phyloP scores from a whole-genome alignment of 176 grass and related monocot species.

The Carex kokanica region DNA sequence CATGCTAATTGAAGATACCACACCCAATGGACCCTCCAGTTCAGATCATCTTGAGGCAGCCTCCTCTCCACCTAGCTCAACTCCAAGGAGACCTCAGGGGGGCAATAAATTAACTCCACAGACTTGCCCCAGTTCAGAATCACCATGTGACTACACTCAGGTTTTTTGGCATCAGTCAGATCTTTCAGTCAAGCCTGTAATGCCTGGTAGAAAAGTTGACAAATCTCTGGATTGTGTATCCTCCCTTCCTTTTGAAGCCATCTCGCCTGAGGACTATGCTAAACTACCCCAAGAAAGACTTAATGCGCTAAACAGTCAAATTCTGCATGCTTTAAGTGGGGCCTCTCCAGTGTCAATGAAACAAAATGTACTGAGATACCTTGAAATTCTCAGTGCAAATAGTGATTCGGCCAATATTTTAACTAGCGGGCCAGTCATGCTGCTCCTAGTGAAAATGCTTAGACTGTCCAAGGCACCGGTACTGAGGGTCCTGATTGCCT shows the following conservation, averaged over 20 bases:
- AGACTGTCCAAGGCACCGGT: slow-evolving; percentile 66
- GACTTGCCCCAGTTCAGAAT: slow-evolving; percentile 50
- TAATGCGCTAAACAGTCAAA: slow-evolving; percentile 71
- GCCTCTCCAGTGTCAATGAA: slow-evolving; percentile 85
- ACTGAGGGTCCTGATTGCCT: slow-evolving; percentile 80
- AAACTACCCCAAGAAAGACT: slow-evolving; percentile 67
- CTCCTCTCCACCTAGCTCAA: slow-evolving; percentile 53
- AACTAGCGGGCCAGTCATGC: slow-evolving; percentile 81
- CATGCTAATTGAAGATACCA: slow-evolving; percentile 46
- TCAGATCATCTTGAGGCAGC: slow-evolving; percentile 46
- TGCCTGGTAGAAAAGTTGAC: slow-evolving; percentile 82
- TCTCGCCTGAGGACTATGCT: slow-evolving; percentile 67
- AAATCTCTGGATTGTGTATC: slow-evolving; percentile 47
- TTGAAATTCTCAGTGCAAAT: slow-evolving; percentile 84
- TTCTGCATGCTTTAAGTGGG: slow-evolving; percentile 81
- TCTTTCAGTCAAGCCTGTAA: slow-evolving; percentile 94
- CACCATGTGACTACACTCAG: slow-evolving; percentile 45
- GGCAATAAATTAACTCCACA: slow-evolving; percentile 47
- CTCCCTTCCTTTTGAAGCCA: slow-evolving; percentile 62
- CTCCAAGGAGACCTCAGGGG: slow-evolving; percentile 54
- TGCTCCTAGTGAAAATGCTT: slow-evolving; percentile 85
- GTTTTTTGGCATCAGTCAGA: slow-evolving; percentile 93
- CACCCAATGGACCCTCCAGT: slow-evolving; percentile 17
- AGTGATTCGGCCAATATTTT: slow-evolving; percentile 84
- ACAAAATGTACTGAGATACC: slow-evolving; percentile 85